Conservation (phyloP, 2,329 filamentous ascomycete genomes). For the Ophiostoma triangulosporum region DNA sequence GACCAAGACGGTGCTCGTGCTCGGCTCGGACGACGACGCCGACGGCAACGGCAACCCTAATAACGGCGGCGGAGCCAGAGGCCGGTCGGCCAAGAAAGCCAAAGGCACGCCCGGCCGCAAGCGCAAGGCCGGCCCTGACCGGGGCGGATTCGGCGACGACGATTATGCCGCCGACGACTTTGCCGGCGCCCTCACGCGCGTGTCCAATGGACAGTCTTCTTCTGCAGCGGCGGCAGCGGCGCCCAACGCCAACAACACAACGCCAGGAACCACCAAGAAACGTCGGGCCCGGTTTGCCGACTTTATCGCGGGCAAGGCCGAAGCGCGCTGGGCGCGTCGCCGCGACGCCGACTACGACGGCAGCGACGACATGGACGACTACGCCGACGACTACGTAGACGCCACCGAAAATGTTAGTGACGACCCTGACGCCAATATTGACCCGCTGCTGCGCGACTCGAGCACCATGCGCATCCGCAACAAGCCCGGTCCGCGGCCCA, state of each 20-base stretch:
- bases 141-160: background rate
- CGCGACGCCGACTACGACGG: background rate
- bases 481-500: background rate
- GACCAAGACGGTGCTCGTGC: background rate
- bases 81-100: background rate
- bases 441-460: slow-evolving; percentile 5
- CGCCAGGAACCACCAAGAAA: background rate
- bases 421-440: slow-evolving; percentile 7
- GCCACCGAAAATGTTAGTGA: too few relatives aligned
- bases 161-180: background rate
- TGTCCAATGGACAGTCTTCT: background rate
- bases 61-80: background rate
- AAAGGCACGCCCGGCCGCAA: background rate
- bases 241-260: background rate
- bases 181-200: background rate
- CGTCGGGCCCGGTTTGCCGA: slow-evolving; percentile 4
- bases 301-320: slow-evolving; percentile 10
- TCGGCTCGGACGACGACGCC: slow-evolving; percentile 1
- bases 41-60: background rate
- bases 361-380: background rate
- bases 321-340: background rate
- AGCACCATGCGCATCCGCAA: background rate
- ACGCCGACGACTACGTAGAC: background rate
- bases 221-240: background rate
- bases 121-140: background rate